Base-by-base conservation (phyloP, 2,329 filamentous ascomycete genomes). In the Aspergillus candidus region DNA sequence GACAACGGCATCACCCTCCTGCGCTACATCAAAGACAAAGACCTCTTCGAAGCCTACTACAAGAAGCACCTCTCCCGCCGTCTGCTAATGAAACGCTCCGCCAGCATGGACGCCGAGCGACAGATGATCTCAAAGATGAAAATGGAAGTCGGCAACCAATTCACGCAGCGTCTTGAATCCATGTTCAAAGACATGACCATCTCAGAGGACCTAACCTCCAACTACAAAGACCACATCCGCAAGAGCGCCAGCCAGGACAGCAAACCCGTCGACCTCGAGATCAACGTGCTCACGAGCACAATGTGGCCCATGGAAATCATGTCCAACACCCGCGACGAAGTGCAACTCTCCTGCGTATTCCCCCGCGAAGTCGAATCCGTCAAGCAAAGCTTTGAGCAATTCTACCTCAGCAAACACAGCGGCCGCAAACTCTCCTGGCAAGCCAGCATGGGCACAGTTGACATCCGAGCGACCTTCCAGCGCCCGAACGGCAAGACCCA, bases 91-190 rank as follows among this genome's bases (percentile, higher is more conserved):
- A 87, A 84, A 61, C 94, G 93, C 58, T 91, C 88, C 0, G 84
- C 94, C 54, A 94, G 87, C 61, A 84, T 88, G 52, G 91, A 96
- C 58, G 88, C 89, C 1, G 93, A 98, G 69, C 90, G 91, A 63
- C 85, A 93, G 59, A 94, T 98, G 80, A 93, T 98, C 41, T 85
- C 84, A 0, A 86, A 91, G 51, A 96, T 98, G 89, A 97, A 96
- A 76, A 81, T 93, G 60, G 91, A 96, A 64, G 81, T 97, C 41
- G 93, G 93, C 32, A 94, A 94, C 63, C 84, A 89, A 54, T 97
- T 97, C 63, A 97, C 93, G 0, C 75, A 81, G 59, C 94, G 94
- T 63, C 80, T 98, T 35, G 93, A 98, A 62, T 86, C 89, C 52
- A 97, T 98, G 89, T 96, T 98, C 73, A 90, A 89, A 68, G 93